phyloP scores from a whole-genome alignment of 1,139 yeast species.

The Pichia sp. region DNA sequence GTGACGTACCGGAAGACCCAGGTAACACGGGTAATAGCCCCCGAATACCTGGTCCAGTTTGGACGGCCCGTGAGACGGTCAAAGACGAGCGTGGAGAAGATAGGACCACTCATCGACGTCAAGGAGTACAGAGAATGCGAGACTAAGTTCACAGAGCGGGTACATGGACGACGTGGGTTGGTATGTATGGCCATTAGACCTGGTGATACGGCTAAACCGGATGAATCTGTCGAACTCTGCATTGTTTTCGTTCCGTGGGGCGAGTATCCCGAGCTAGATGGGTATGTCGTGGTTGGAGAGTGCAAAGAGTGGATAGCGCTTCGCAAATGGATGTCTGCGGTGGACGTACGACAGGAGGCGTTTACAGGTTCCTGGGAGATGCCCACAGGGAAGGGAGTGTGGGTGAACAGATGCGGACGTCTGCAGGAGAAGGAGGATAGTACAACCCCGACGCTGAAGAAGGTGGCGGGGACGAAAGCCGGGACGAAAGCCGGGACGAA shows the following conservation, averaged over 20 bases:
- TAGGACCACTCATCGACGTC: background rate
- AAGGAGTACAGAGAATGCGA: background rate
- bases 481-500: background rate
- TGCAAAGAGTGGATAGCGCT: slow-evolving; percentile 17
- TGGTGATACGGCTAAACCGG: background rate
- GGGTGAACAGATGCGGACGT: slow-evolving; percentile 17
- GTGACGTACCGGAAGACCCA: slow-evolving; percentile 11
- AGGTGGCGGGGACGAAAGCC: background rate
- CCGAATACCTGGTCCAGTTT: slow-evolving; percentile 18
- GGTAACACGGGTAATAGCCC: slow-evolving; percentile 16
- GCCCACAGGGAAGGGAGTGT: slow-evolving; percentile 15
- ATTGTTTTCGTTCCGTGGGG: slow-evolving; percentile 18
- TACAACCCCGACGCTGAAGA: background rate
- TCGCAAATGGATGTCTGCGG: slow-evolving; percentile 7
- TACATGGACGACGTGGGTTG: slow-evolving; percentile 11
- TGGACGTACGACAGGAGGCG: slow-evolving; percentile 1
- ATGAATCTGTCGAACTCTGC: slow-evolving; percentile 11
- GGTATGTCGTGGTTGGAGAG: slow-evolving; percentile 16
- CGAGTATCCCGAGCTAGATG: slow-evolving; percentile 13
- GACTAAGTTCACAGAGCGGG: background rate
- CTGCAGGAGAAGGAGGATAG: background rate
- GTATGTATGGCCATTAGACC: slow-evolving; percentile 10
- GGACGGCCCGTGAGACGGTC: slow-evolving; percentile 12
- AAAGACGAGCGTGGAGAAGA: background rate
- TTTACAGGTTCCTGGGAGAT: slow-evolving; percentile 6